A percentile compares a stretch with the other conserved stretches of the same genome.
These are phyloP conservation scores for Dendrobium catenatum DNA, from an alignment of 106 monocot genomes.

Conservation along the genomic window DNA sequence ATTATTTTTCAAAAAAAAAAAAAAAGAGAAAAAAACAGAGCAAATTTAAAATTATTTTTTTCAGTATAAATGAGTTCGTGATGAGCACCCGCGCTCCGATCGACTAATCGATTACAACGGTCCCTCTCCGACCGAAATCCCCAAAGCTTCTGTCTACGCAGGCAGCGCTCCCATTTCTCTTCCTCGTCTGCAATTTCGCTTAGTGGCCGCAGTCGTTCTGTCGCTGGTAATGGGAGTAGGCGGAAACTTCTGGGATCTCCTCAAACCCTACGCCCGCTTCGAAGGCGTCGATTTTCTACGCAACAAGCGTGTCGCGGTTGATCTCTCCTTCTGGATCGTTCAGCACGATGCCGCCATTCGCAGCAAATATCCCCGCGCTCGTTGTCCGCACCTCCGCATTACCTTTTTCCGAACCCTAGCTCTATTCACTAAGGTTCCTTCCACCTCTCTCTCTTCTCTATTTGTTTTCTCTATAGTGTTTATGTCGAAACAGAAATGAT, in stretches of 20 bases:
- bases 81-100: no score
- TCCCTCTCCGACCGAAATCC: not conserved
- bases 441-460: not conserved
- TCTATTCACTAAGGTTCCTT: slow-evolving; percentile 75
- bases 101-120: not conserved
- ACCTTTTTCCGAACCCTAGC: slow-evolving; percentile 92
- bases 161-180: not conserved
- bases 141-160: not conserved
- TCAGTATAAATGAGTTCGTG: no score
- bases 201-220: not conserved
- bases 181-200: not conserved
- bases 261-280: slow-evolving; percentile 74
- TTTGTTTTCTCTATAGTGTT: not conserved
- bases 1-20: no score
- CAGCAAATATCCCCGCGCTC: slow-evolving; percentile 23
- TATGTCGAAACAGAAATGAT: not conserved
- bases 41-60: no score
- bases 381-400: slow-evolving; percentile 65
- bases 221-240: slow-evolving; percentile 63
- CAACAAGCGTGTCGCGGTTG: slow-evolving; percentile 84
- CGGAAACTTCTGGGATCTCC: slow-evolving; percentile 88
- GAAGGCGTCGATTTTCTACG: slow-evolving; percentile 82
- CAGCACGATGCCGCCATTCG: slow-evolving; percentile 71
- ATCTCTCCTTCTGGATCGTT: slow-evolving; percentile 98
- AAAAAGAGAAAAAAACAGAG: no score